These are phyloP conservation scores for Trichoderma breve DNA, from an alignment of 2,329 filamentous ascomycete species.

Conservation along the genomic window DNA sequence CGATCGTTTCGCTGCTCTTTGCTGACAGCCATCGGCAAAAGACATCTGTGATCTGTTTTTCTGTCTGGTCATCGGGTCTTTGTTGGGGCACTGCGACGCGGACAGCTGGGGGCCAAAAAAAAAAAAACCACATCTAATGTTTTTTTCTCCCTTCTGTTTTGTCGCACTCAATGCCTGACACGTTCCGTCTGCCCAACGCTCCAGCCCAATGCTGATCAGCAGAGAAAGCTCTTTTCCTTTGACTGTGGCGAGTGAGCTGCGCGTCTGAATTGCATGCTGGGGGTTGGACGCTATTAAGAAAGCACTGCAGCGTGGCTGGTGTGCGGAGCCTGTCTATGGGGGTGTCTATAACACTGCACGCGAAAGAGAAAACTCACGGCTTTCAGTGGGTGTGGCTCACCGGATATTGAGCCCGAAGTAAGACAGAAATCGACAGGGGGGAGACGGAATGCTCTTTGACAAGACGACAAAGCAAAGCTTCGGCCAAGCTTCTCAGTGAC, in stretches of 20 bases:
- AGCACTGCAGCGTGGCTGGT: slow-evolving; percentile 10
- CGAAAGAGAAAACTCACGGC: neutral
- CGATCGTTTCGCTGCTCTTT: slow-evolving; percentile 8
- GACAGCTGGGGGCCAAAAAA: neutral
- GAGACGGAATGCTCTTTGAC: neutral
- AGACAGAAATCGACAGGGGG: neutral
- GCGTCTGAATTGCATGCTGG: neutral
- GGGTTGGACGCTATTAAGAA: neutral
- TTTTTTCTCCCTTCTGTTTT: neutral
- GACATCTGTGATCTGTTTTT: slow-evolving; percentile 11
- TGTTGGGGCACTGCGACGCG: neutral
- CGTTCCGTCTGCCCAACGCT: neutral
- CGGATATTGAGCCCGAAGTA: slow-evolving; percentile 17
- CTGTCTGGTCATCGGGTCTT: neutral
- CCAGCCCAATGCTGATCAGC: neutral
- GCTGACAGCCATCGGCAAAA: slow-evolving; percentile 17
- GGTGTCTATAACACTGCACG: slow-evolving; percentile 5
- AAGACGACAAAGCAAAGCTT: neutral
- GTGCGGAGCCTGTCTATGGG: neutral
- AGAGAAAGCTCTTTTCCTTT: neutral
- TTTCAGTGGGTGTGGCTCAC: slow-evolving; percentile 10
- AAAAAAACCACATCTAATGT: neutral
- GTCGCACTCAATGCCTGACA: neutral
- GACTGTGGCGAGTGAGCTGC: slow-evolving; percentile 19
- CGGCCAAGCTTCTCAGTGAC: neutral